phyloP scores from a whole-genome alignment of 2,329 filamentous ascomycete genomes.

The Alternaria solani region DNA sequence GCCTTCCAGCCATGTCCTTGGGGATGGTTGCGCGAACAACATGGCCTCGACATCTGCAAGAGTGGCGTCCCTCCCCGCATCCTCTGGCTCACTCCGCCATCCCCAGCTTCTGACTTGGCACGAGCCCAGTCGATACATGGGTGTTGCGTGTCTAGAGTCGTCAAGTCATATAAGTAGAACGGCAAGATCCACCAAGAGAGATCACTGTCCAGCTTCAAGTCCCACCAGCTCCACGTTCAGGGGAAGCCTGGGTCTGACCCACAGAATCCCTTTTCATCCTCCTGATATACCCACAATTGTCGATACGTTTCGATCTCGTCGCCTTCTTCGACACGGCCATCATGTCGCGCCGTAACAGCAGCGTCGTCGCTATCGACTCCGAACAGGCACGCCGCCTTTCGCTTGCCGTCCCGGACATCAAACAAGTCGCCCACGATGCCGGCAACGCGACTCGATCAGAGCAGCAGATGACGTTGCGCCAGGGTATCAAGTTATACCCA shows the following conservation, averaged over 20 bases:
- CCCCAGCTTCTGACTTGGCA: constrained; percentile 27
- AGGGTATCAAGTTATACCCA: constrained; percentile 82
- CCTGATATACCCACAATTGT: neutral
- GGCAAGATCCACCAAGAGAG: constrained; percentile 20
- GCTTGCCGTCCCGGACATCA: constrained; percentile 38
- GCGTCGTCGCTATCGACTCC: constrained; percentile 41
- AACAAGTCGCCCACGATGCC: constrained; percentile 40
- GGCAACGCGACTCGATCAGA: constrained; percentile 54
- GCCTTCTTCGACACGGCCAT: constrained; percentile 15
- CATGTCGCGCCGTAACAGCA: constrained; percentile 47
- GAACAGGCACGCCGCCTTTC: constrained; percentile 44
- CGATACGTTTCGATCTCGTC: neutral
- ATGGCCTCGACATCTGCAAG: constrained; percentile 15
- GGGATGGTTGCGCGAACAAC: constrained; percentile 7
- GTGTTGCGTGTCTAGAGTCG: constrained; percentile 15
- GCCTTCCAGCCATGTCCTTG: constrained; percentile 18
- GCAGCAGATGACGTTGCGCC: constrained; percentile 64
- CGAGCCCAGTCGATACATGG: constrained; percentile 19
- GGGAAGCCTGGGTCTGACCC: constrained; percentile 23
- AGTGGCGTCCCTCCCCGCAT: constrained; percentile 35
- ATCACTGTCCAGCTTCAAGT: constrained; percentile 22
- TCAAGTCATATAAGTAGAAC: constrained; percentile 33
- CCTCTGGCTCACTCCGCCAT: constrained; percentile 32
- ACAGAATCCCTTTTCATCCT: constrained; percentile 1
- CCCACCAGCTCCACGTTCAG: constrained; percentile 26